Conservation (phyloP, 768 basidiomycete species). For the Gloeophyllum trabeum region DNA sequence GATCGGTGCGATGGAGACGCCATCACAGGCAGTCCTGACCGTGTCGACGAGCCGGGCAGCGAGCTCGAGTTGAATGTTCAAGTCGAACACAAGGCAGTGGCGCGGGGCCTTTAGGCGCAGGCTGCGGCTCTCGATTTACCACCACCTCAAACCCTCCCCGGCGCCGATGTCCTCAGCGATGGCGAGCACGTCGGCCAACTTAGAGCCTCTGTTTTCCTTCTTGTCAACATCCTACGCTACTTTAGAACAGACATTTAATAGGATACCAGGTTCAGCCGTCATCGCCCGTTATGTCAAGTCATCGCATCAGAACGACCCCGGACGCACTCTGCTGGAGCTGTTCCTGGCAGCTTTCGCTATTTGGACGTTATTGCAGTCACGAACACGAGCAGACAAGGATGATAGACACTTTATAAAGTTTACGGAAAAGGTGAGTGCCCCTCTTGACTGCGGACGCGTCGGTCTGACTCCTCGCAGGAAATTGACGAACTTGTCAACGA, state of each 20-base stretch:
- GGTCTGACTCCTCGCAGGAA: constrained; percentile 44
- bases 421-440: constrained; percentile 61
- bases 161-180: constrained; percentile 15
- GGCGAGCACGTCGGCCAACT: constrained; percentile 22
- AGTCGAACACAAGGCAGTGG: too few species aligned
- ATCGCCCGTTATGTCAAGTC: constrained; percentile 87
- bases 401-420: constrained; percentile 89
- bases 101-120: too few species aligned
- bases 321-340: constrained; percentile 81
- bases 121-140: neutral
- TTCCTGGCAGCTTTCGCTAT: constrained; percentile 83
- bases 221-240: constrained; percentile 50
- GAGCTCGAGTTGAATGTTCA: neutral
- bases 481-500: constrained; percentile 94
- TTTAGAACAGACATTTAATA: constrained; percentile 57
- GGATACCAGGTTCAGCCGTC: constrained; percentile 72
- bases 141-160: constrained; percentile 2
- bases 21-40: constrained; percentile 15
- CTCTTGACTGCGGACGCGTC: neutral
- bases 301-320: constrained; percentile 94
- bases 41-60: neutral
- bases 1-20: constrained; percentile 16
- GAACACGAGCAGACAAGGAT: constrained; percentile 77
- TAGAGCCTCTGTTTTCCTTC: constrained; percentile 51
- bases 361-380: constrained; percentile 78